A percentile compares a stretch with the other conserved stretches of the same genome.
Conservation (phyloP, 2,329 filamentous ascomycete species). For the Aspergillus neotritici region DNA sequence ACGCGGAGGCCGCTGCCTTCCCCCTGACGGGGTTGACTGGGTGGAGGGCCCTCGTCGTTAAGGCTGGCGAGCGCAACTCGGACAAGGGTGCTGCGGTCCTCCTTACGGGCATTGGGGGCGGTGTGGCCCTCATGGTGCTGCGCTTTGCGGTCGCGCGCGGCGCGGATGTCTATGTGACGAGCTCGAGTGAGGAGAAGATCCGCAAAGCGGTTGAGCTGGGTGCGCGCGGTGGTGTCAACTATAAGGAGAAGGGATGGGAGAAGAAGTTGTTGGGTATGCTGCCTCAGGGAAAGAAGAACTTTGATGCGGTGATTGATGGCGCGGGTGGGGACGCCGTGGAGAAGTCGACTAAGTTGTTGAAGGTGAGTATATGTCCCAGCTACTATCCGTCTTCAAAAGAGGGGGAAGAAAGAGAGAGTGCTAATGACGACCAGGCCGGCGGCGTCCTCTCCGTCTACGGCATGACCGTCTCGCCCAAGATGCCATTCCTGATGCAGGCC, state of each 20-base stretch:
- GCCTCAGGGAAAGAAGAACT: constrained; percentile 61
- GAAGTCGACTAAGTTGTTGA: constrained; percentile 63
- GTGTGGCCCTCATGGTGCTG: constrained; percentile 76
- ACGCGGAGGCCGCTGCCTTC: constrained; percentile 73
- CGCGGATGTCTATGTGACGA: constrained; percentile 75
- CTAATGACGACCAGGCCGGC: constrained; percentile 49
- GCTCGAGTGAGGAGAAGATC: constrained; percentile 69
- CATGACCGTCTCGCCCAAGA: constrained; percentile 81
- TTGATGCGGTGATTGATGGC: constrained; percentile 83
- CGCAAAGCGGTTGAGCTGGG: constrained; percentile 64
- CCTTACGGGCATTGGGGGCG: constrained; percentile 86
- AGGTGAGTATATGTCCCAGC: constrained; percentile 40
- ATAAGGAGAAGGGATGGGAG: constrained; percentile 76
- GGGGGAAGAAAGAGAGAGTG: no score
- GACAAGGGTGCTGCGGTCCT: constrained; percentile 65
- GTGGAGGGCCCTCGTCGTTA: constrained; percentile 79
- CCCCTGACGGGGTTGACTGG: constrained; percentile 81
- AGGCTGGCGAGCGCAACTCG: constrained; percentile 57
- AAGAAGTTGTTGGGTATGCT: constrained; percentile 58
- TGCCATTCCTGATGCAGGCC: constrained; percentile 79
- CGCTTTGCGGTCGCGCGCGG: constrained; percentile 72
- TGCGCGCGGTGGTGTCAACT: constrained; percentile 74
- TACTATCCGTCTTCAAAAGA: neutral
- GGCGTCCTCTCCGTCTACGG: constrained; percentile 84
- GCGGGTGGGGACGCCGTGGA: constrained; percentile 80